Conservation (phyloP, 2,329 filamentous ascomycete species). For the Aspergillus pseudoterreus region DNA sequence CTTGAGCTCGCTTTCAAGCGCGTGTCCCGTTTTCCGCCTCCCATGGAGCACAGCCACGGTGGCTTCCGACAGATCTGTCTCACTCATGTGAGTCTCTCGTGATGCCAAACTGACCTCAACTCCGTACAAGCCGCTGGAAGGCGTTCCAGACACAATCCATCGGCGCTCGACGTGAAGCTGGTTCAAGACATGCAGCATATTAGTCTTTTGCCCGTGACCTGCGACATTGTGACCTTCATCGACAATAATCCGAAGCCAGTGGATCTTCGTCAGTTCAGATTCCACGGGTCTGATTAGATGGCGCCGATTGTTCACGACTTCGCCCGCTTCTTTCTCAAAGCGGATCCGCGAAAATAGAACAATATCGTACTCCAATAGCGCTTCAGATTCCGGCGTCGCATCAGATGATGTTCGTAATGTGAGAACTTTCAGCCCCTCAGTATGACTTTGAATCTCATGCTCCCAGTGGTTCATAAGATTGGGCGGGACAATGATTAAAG, state of each 20-base stretch:
- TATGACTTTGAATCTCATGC: constrained; percentile 75
- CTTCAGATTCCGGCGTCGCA: constrained; percentile 53
- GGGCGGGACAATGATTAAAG: constrained; percentile 73
- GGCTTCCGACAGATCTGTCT: constrained; percentile 32
- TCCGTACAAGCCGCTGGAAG: constrained; percentile 77
- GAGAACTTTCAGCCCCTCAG: constrained; percentile 62
- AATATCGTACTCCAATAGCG: constrained; percentile 67
- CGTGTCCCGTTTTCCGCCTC: constrained; percentile 37
- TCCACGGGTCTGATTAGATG: constrained; percentile 45
- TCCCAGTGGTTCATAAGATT: constrained; percentile 85
- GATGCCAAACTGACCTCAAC: constrained; percentile 59
- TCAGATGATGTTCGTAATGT: constrained; percentile 54
- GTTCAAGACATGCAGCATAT: constrained; percentile 52
- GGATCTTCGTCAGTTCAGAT: constrained; percentile 65
- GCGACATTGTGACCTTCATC: constrained; percentile 89
- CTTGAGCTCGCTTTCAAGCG: constrained; percentile 53
- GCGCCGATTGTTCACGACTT: constrained; percentile 48
- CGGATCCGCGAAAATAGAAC: constrained; percentile 71
- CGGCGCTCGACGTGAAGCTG: constrained; percentile 62
- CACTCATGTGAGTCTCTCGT: constrained; percentile 33
- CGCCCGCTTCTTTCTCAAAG: constrained; percentile 65
- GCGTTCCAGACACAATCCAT: constrained; percentile 90
- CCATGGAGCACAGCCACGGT: constrained; percentile 29
- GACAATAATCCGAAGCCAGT: constrained; percentile 84
- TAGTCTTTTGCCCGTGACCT: constrained; percentile 59